These are phyloP conservation scores for Hirsutella minnesotensis DNA, from an alignment of 2,329 filamentous ascomycete species.

Conservation along the genomic window DNA sequence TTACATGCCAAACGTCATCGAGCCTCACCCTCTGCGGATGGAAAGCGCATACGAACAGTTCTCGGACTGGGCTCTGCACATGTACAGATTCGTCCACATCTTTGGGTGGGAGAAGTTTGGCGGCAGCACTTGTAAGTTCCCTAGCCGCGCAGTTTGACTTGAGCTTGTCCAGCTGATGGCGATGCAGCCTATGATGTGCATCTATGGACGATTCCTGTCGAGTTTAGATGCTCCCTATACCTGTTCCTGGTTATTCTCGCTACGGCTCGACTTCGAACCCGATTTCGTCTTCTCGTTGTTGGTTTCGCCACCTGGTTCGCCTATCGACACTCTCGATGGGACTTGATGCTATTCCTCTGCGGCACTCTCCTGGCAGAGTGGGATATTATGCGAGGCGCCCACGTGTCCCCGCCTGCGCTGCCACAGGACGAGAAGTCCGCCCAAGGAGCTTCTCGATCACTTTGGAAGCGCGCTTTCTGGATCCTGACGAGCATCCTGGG, in stretches of 20 bases:
- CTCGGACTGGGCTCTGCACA: constrained; percentile 32
- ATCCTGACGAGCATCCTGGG: constrained; percentile 30
- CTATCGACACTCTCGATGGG: constrained; percentile 38
- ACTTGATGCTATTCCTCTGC: constrained; percentile 41
- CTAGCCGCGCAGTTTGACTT: neutral
- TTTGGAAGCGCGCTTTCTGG: constrained; percentile 21
- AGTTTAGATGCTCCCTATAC: constrained; percentile 46
- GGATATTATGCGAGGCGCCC: constrained; percentile 36
- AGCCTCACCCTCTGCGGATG: constrained; percentile 31
- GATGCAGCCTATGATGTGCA: constrained; percentile 39
- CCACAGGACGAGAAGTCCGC: constrained; percentile 11
- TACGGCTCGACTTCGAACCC: constrained; percentile 31
- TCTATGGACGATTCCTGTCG: constrained; percentile 51
- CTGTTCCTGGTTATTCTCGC: constrained; percentile 42
- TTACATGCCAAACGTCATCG: constrained; percentile 36
- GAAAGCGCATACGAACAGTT: constrained; percentile 27
- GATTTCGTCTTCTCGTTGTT: constrained; percentile 30
- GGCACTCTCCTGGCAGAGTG: constrained; percentile 44
- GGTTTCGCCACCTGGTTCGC: constrained; percentile 28
- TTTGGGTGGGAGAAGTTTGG: constrained; percentile 37
- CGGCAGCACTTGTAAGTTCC: constrained; percentile 28
- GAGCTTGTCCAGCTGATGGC: too few relatives aligned
- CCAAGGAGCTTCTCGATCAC: neutral
- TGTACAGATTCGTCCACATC: constrained; percentile 38
- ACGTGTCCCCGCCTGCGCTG: constrained; percentile 19